Evolutionary conservation across 176 grass and related monocot genomes (phyloP).

Genomic region (Carex kokanica): DNA sequence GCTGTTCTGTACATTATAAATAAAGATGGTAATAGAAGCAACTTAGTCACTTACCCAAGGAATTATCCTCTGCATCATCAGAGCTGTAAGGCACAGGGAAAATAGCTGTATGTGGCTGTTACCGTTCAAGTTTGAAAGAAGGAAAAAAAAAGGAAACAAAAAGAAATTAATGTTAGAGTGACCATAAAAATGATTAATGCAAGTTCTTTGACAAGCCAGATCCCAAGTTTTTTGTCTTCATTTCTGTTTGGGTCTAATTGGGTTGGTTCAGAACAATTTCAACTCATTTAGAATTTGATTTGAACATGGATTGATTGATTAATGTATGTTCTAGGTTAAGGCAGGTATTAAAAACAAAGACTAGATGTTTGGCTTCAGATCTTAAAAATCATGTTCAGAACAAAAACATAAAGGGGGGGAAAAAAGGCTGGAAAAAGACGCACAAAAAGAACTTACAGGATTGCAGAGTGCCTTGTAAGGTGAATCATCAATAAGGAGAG

Average conservation of each 20-base stretch:
- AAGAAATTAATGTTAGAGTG: neutral
- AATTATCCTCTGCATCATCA: slow-evolving; percentile 20
- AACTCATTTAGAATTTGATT: neutral
- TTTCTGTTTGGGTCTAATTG: neutral
- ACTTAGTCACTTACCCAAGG: slow-evolving; percentile 10
- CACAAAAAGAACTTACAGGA: slow-evolving; percentile 6
- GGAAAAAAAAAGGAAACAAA: neutral
- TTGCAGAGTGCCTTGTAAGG: slow-evolving; percentile 29
- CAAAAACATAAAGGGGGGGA: neutral
- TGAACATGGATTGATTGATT: neutral
- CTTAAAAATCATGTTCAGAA: neutral
- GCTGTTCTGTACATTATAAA: neutral
- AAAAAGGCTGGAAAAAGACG: neutral
- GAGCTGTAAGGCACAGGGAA: slow-evolving; percentile 16
- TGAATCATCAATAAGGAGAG: slow-evolving; percentile 28
- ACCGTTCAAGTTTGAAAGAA: neutral
- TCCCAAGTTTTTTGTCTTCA: neutral
- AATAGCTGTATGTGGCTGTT: slow-evolving; percentile 24
- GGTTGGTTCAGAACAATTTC: neutral
- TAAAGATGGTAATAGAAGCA: neutral
- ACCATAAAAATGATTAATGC: neutral
- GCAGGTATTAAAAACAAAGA: neutral
- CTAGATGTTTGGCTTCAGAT: neutral
- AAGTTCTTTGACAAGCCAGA: neutral
- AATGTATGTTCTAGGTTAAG: neutral